Conservation (phyloP, 192 early-diverging fungal genomes). For the Haplosporangium gracile region DNA sequence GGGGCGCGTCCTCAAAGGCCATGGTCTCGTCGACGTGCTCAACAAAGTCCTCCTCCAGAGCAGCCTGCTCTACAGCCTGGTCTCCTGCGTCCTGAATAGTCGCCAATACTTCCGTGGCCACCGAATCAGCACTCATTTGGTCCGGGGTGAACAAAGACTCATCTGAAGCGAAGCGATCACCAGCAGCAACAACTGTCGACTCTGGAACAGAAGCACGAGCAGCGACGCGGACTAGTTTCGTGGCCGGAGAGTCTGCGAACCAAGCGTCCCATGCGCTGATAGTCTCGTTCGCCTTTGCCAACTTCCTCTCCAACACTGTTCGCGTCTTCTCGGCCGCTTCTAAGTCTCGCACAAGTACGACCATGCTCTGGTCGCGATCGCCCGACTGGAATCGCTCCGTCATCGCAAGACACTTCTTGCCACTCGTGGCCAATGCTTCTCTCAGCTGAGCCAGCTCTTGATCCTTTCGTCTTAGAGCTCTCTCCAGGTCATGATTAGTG, state of each 20-base stretch:
- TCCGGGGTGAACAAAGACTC: not conserved
- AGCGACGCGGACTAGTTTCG: not conserved
- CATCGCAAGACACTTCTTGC: not conserved
- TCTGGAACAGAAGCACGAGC: not conserved
- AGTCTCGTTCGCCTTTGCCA: not conserved
- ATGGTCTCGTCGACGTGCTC: not conserved
- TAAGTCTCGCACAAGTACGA: not conserved
- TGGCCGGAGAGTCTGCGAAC: not conserved
- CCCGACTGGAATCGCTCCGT: not conserved
- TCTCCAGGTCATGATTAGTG: not conserved
- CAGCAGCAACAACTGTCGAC: not conserved
- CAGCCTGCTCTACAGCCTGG: not conserved
- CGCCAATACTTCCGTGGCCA: not conserved
- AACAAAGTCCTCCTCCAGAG: not conserved
- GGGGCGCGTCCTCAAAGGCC: not conserved
- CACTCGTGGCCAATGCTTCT: not conserved
- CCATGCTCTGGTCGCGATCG: not conserved
- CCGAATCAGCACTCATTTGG: not conserved
- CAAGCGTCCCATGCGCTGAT: not conserved
- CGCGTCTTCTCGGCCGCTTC: not conserved
- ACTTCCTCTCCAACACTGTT: not conserved
- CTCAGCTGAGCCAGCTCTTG: not conserved
- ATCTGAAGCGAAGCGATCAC: not conserved
- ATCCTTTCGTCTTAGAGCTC: not conserved
- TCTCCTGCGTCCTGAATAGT: slow-evolving; percentile 6